Percentiles rank a stretch among this genome's conserved stretches.
Evolutionary conservation across 1,284 basidiomycete genomes (phyloP).

Genomic region (Hemileia vastatrix): DNA sequence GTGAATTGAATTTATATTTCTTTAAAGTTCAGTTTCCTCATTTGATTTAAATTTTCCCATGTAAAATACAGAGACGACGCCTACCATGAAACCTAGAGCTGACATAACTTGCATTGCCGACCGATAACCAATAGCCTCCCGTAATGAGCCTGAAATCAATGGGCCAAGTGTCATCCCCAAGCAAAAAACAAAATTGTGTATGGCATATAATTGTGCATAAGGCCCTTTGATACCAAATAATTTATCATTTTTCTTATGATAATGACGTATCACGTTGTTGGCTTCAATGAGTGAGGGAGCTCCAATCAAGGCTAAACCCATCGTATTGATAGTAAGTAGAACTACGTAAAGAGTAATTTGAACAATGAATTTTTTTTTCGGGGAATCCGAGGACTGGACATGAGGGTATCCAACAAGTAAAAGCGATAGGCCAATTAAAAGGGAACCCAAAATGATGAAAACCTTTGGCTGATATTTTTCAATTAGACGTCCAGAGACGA

Average conservation of each 20-base stretch:
- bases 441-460: neutral
- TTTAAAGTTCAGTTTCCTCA: no score
- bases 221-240: slow-evolving; percentile 19
- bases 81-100: neutral
- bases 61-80: neutral
- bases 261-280: slow-evolving; percentile 4
- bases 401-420: slow-evolving; percentile 5
- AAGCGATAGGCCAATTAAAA: slow-evolving; percentile 3
- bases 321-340: slow-evolving; percentile 8
- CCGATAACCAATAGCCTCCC: slow-evolving; percentile 2
- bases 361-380: neutral
- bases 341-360: no score
- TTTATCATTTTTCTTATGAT: neutral
- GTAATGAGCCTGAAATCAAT: slow-evolving; percentile 1
- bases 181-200: slow-evolving; percentile 17
- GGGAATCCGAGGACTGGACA: neutral
- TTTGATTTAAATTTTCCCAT: slow-evolving; percentile 3
- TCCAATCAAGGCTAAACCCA: slow-evolving; percentile 7
- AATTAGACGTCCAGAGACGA: slow-evolving; percentile 4
- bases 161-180: slow-evolving; percentile 21
- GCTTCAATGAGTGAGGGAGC: slow-evolving; percentile 15
- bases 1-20: no score
- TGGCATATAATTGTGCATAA: slow-evolving; percentile 18
- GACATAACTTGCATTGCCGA: slow-evolving; percentile 18
- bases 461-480: neutral